Conservation (phyloP, 148 eudicot genomes). For the Chenopodium formosanum region DNA sequence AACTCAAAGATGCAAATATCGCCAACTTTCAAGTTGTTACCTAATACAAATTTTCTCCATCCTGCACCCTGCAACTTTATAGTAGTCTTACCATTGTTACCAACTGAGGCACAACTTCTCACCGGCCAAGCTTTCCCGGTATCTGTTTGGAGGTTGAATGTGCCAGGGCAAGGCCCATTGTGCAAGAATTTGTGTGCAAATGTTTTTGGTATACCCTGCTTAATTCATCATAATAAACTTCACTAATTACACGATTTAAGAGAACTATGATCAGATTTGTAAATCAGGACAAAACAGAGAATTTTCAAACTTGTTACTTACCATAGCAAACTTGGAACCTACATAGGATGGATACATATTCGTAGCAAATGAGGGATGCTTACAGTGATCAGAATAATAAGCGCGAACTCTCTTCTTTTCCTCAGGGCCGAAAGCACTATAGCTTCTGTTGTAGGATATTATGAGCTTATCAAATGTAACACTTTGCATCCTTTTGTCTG, state of each 20-base stretch:
- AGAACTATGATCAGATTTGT: background rate
- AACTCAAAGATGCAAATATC: background rate
- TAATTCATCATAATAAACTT: background rate
- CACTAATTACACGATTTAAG: background rate
- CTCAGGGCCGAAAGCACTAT: background rate
- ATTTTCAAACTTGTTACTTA: conserved; percentile 3
- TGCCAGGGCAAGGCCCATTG: background rate
- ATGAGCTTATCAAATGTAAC: background rate
- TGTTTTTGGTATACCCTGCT: background rate
- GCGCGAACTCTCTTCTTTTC: background rate
- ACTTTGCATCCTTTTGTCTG: background rate
- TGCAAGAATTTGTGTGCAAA: background rate
- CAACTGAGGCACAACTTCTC: background rate
- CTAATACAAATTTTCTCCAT: background rate
- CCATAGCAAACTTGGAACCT: background rate
- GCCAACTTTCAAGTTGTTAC: background rate
- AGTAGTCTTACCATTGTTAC: too few relatives aligned
- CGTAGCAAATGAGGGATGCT: conserved; percentile 12
- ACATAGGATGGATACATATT: conserved; percentile 1
- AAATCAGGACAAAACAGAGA: too few relatives aligned
- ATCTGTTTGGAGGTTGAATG: too few relatives aligned
- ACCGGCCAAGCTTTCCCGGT: background rate
- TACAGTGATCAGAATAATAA: background rate
- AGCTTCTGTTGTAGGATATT: background rate
- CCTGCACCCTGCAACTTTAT: background rate